phyloP scores from a whole-genome alignment of 768 basidiomycete genomes.

The Boletus tomentosulus region DNA sequence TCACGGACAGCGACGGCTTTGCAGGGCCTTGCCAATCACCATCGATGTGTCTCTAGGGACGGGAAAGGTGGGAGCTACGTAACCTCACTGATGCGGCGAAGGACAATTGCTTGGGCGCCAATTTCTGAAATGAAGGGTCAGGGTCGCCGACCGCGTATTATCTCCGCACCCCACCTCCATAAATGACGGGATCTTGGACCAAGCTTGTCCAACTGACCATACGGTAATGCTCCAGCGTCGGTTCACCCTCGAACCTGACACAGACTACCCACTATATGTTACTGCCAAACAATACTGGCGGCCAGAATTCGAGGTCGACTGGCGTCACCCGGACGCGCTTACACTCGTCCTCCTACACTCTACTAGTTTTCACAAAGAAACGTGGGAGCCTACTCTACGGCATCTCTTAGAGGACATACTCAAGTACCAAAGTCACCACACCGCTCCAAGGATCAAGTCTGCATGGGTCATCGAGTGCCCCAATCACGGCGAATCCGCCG shows the following conservation, averaged over 20 bases:
- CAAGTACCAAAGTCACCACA: background rate
- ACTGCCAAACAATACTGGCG: constrained; percentile 58
- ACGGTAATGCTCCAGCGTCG: constrained; percentile 20
- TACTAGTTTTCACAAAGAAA: constrained; percentile 74
- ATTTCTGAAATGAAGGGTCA: background rate
- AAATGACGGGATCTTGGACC: background rate
- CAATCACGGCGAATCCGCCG: constrained; percentile 63
- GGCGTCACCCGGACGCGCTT: constrained; percentile 39
- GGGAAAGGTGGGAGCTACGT: background rate
- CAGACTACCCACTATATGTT: constrained; percentile 45
- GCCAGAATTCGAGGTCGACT: constrained; percentile 35
- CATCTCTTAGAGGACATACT: constrained; percentile 39
- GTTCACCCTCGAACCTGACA: constrained; percentile 36
- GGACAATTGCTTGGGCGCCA: background rate
- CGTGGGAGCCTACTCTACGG: constrained; percentile 60
- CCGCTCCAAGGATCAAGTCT: constrained; percentile 16
- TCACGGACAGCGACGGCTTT: no score
- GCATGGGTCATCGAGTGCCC: constrained; percentile 72
- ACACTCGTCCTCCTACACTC: constrained; percentile 64
- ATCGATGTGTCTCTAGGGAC: no score
- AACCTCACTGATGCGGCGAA: background rate
- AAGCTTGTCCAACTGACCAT: background rate
- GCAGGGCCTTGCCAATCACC: no score
- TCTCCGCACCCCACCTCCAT: background rate
- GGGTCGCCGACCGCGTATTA: no score